These are phyloP conservation scores for Fragaria vesca DNA, from an alignment of 306 rosid species.

Conservation along the genomic window DNA sequence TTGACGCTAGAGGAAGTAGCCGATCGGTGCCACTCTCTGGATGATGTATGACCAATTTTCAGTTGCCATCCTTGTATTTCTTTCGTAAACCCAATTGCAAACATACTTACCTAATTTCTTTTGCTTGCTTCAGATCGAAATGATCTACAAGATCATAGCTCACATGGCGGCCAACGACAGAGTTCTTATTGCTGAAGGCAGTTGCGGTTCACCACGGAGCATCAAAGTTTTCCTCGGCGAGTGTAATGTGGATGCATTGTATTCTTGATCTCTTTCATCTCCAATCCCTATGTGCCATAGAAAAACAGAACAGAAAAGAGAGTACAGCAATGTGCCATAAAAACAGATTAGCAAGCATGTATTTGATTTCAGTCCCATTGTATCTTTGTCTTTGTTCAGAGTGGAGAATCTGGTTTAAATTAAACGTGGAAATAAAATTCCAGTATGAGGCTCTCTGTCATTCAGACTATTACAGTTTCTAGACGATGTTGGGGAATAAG, in stretches of 20 bases:
- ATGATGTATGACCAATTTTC: constrained; percentile 46
- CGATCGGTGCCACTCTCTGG: constrained; percentile 68
- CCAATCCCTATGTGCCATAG: background rate
- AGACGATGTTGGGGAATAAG: background rate
- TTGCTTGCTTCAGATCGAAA: constrained; percentile 60
- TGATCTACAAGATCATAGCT: constrained; percentile 81
- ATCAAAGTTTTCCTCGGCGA: constrained; percentile 75
- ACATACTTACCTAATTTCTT: background rate
- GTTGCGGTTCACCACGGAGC: constrained; percentile 88
- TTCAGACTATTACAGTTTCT: background rate
- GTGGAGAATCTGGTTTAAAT: constrained; percentile 17
- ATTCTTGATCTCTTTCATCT: constrained; percentile 31
- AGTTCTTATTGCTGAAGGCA: constrained; percentile 89
- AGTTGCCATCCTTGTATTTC: background rate
- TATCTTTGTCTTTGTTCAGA: constrained; percentile 21
- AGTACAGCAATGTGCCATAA: background rate
- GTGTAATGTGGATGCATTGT: constrained; percentile 66
- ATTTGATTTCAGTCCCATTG: constrained; percentile 5
- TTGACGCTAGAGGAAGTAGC: constrained; percentile 58
- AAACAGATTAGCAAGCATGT: background rate
- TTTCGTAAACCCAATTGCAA: constrained; percentile 16
- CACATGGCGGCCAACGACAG: constrained; percentile 93
- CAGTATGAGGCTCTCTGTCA: background rate
- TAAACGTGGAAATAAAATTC: constrained; percentile 7
- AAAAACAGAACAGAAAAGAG: background rate